Base-by-base conservation (phyloP, 306 rosid genomes). In the Castanea sativa region DNA sequence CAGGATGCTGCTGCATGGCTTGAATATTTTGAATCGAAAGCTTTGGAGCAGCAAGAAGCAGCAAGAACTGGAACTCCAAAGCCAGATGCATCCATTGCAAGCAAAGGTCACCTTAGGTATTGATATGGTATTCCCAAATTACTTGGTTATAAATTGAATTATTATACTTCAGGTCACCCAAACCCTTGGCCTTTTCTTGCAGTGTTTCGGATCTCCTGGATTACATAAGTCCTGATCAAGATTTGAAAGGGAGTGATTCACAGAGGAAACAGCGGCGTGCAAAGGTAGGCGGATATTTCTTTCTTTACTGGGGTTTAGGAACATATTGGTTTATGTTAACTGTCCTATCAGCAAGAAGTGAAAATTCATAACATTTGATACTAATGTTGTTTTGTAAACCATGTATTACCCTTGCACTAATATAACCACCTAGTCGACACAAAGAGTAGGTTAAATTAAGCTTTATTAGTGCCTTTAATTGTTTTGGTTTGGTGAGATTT, bases 101-200 rank as follows among this genome's bases (percentile, higher is more conserved):
- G 97, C 86, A 95, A 95, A 87, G 99, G 99, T 83, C 99, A 95
- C 93, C 99, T 95, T 88, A 95, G 99, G 99, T 95, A 95, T 85
- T 92, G 86, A 89, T 83, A 90, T 86, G 91, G 94, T 89, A 88
- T 86, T 83, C 88, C 87, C 90, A 12, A 33, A 79, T 81, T 94
- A 84, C 91, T 76, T 75, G 76, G 73, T 84, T 92, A 76, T 78
- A 81, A 77, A 80, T 75, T 4, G 56, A 11, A n/a, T 21, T 55
- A 63, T 74, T 18, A 69, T n/a, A 69, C 60, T 83, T 78, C 55
- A 19, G 41, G 82, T 69, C 55, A 75, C 78, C 88, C 71, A 86
- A 79, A 51, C 61, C 56, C 78, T 80, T 77, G 69, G 83, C 74
- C 79, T 45, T 80, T 79, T 83, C 74, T 74, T 88, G 91, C 90